These are phyloP conservation scores for Rosellinia necatrix DNA, from an alignment of 2,329 filamentous ascomycete species.

Conservation along the genomic window DNA sequence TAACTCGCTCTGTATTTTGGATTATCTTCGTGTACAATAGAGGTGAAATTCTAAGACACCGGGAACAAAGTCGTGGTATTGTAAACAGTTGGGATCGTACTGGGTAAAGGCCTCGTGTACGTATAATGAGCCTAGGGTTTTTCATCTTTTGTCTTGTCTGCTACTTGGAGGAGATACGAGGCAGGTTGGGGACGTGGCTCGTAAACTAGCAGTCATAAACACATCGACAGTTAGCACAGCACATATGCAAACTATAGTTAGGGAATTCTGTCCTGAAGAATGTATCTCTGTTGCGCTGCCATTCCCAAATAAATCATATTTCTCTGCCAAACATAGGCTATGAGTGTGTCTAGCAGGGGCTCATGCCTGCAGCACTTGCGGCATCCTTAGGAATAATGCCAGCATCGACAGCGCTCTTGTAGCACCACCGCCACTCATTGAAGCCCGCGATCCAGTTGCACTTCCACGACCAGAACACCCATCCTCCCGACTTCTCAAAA, in stretches of 20 bases:
- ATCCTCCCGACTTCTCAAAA: slow-evolving; percentile 59
- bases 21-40: slow-evolving; percentile 2
- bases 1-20: neutral
- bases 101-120: neutral
- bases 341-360: slow-evolving; percentile 31
- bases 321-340: no score
- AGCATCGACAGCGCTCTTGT: slow-evolving; percentile 42
- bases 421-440: slow-evolving; percentile 56
- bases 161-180: neutral
- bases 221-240: no score
- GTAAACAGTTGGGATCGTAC: neutral
- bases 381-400: slow-evolving; percentile 37
- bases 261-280: no score
- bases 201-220: no score
- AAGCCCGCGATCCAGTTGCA: slow-evolving; percentile 42
- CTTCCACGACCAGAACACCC: slow-evolving; percentile 68
- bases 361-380: slow-evolving; percentile 26
- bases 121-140: neutral
- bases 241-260: no score
- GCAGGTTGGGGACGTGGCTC: no score
- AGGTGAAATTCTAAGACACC: neutral
- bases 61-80: neutral
- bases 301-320: no score
- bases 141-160: neutral
- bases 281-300: no score